Conservation (phyloP, 495 filamentous ascomycete genomes). For the Tuber borchii region DNA sequence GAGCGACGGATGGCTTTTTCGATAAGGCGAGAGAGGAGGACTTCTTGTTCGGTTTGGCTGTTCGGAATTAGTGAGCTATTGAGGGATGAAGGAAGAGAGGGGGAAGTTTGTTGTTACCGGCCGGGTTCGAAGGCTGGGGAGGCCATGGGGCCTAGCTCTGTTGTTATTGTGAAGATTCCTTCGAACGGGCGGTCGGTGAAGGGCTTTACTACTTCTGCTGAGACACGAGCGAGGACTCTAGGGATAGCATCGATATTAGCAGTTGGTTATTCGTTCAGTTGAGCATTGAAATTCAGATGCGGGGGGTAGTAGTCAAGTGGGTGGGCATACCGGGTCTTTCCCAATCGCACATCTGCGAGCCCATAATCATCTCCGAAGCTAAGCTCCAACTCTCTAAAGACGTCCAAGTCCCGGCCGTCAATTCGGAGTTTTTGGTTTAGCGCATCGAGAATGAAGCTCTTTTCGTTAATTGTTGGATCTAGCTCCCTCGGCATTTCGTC, state of each 20-base stretch:
- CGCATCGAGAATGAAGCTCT: slow-evolving; percentile 66
- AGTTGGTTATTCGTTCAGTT: slow-evolving; percentile 4
- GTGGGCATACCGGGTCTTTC: slow-evolving; percentile 70
- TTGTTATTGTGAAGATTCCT: slow-evolving; percentile 82
- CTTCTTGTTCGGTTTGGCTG: slow-evolving; percentile 69
- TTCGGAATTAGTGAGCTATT: slow-evolving; percentile 24
- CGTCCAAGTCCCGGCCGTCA: slow-evolving; percentile 72
- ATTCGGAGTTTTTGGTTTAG: slow-evolving; percentile 69
- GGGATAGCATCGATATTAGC: slow-evolving; percentile 21
- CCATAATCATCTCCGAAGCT: slow-evolving; percentile 87
- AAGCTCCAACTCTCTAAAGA: slow-evolving; percentile 68
- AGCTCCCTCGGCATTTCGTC: slow-evolving; percentile 77
- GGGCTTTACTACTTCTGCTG: slow-evolving; percentile 77
- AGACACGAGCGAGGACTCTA: slow-evolving; percentile 77
- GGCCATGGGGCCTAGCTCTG: slow-evolving; percentile 87
- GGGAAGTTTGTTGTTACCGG: slow-evolving; percentile 47
- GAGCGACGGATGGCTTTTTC: slow-evolving; percentile 91
- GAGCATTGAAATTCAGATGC: slow-evolving; percentile 1
- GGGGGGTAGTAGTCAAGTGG: not conserved
- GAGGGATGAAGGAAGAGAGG: slow-evolving; percentile 8
- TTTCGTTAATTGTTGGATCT: slow-evolving; percentile 72
- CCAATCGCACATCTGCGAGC: slow-evolving; percentile 77
- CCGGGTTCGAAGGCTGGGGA: slow-evolving; percentile 84
- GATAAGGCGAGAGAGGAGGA: slow-evolving; percentile 74
- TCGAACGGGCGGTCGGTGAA: slow-evolving; percentile 86